Evolutionary conservation across 805 yeast species (phyloP).

Genomic region (Yamadazyma sp.): DNA sequence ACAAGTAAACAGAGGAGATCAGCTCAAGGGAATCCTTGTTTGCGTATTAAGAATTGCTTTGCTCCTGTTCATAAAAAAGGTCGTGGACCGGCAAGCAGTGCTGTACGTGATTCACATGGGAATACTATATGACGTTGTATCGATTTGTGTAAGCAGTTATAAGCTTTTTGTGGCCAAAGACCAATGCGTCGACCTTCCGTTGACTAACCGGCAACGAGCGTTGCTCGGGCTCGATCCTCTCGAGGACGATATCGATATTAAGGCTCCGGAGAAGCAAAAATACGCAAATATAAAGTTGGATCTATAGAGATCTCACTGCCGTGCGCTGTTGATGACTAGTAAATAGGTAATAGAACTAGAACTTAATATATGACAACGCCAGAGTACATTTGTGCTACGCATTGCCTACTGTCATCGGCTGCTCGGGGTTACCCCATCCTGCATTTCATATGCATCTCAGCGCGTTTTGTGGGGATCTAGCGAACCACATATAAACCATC

Average conservation of each 20-base stretch:
- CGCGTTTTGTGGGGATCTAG: conserved; percentile 6
- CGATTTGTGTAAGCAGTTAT: neutral
- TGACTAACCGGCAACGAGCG: conserved; percentile 45
- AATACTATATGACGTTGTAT: neutral
- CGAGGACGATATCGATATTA: conserved; percentile 10
- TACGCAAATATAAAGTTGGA: too few species aligned
- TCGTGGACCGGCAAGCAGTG: conserved; percentile 5
- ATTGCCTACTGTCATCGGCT: too few species aligned
- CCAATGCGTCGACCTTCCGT: conserved; percentile 51
- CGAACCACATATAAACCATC: neutral
- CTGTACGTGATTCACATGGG: neutral
- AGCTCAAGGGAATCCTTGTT: conserved; percentile 27
- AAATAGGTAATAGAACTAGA: too few species aligned
- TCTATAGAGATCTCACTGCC: too few species aligned
- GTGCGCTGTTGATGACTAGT: too few species aligned
- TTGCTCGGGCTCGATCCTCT: conserved; percentile 41
- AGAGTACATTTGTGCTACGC: too few species aligned
- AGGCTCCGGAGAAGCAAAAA: neutral
- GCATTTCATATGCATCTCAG: conserved; percentile 5
- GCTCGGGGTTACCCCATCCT: too few species aligned
- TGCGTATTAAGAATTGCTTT: conserved; percentile 29
- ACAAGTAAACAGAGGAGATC: conserved; percentile 42
- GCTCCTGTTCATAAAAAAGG: conserved; percentile 14
- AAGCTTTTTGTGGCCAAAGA: conserved; percentile 34
- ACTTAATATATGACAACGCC: too few species aligned